These are phyloP conservation scores for Herpetomonas tarakana DNA, from an alignment of 208 protist genomes.

Conservation along the genomic window DNA sequence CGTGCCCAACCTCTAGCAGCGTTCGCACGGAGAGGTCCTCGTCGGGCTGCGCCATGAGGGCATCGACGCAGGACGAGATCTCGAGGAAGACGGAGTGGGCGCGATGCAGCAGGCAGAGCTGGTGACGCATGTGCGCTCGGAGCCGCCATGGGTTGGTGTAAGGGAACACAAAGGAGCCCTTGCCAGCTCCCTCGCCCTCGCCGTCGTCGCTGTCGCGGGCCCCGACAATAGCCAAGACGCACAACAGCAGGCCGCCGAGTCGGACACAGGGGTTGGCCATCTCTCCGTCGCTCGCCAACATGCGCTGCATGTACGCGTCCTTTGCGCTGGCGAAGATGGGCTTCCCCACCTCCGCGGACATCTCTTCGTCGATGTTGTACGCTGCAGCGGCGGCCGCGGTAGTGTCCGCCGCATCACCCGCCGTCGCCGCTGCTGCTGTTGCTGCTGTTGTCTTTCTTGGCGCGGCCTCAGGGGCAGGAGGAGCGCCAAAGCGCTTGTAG, in stretches of 20 bases:
- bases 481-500: constrained; percentile 36
- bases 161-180: constrained; percentile 27
- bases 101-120: constrained; percentile 67
- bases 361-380: constrained; percentile 1
- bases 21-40: constrained; percentile 43
- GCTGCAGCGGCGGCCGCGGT: constrained; percentile 10
- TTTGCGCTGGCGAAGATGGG: constrained; percentile 16
- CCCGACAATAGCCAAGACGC: constrained; percentile 44
- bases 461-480: neutral
- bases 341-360: neutral
- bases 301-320: constrained; percentile 62
- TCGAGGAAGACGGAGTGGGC: constrained; percentile 71
- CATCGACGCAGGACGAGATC: constrained; percentile 65
- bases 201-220: constrained; percentile 3
- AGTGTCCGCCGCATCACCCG: constrained; percentile 7
- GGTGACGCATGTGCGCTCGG: constrained; percentile 73
- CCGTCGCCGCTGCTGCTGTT: neutral
- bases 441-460: neutral
- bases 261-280: constrained; percentile 62
- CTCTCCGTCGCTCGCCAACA: constrained; percentile 87
- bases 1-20: constrained; percentile 80
- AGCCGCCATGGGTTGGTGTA: constrained; percentile 64
- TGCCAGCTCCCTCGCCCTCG: constrained; percentile 13
- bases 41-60: constrained; percentile 44
- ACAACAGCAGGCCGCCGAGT: constrained; percentile 63